Conservation (phyloP, 169 alveolate species). For the Cyclospora cayetanensis region DNA sequence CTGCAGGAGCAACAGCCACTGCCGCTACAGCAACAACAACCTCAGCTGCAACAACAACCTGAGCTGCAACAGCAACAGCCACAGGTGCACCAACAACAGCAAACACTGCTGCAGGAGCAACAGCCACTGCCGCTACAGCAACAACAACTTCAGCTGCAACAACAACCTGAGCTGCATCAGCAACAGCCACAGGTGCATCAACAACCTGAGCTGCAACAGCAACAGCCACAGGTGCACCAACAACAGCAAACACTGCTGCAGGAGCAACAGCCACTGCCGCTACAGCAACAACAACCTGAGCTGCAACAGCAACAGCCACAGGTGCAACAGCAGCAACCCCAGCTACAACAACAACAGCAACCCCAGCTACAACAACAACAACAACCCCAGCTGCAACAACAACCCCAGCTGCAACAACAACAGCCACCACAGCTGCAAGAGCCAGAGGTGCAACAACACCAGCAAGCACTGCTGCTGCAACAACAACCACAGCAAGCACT, state of each 20-base stretch:
- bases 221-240: not conserved
- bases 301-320: not conserved
- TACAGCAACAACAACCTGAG: not conserved
- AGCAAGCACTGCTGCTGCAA: too few relatives aligned
- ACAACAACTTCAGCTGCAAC: not conserved
- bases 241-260: too few relatives aligned
- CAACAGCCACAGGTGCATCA: not conserved
- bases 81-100: too few relatives aligned
- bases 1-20: not conserved
- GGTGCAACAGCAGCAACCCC: not conserved
- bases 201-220: not conserved
- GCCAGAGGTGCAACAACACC: too few relatives aligned
- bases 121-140: not conserved
- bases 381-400: too few relatives aligned
- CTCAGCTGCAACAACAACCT: not conserved
- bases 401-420: too few relatives aligned
- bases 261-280: too few relatives aligned
- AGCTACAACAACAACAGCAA: too few relatives aligned
- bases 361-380: too few relatives aligned
- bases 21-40: not conserved
- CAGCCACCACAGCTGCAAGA: too few relatives aligned
- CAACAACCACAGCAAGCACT: too few relatives aligned
- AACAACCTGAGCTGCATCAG: not conserved
- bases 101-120: too few relatives aligned
- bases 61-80: slow-evolving; percentile 22